A percentile compares a stretch with the other conserved stretches of the same genome.
These are phyloP conservation scores for Farysia itapuensis DNA, from an alignment of 1,284 basidiomycete species.

Conservation along the genomic window DNA sequence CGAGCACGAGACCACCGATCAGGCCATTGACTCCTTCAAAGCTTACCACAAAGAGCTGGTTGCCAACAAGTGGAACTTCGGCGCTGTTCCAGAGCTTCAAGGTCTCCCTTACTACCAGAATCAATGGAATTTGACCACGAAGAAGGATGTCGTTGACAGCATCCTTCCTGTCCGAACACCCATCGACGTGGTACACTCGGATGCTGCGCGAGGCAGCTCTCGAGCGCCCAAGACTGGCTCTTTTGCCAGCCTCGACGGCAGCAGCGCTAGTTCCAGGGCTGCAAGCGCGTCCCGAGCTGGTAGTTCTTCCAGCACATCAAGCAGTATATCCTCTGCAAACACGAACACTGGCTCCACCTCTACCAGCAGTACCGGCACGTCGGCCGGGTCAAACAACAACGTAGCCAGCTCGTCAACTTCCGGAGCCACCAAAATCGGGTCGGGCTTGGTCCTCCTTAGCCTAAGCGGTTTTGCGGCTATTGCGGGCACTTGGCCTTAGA, in stretches of 20 bases:
- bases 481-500: too few species aligned
- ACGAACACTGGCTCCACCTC: background rate
- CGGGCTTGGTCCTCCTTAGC: too few species aligned
- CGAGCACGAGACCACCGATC: constrained; percentile 52
- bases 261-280: constrained; percentile 7
- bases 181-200: constrained; percentile 35
- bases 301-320: constrained; percentile 1
- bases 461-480: too few species aligned
- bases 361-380: too few species aligned
- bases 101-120: constrained; percentile 51
- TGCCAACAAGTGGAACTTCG: constrained; percentile 33
- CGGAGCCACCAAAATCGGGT: too few species aligned
- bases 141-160: constrained; percentile 20
- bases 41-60: constrained; percentile 25
- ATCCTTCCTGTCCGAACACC: constrained; percentile 31
- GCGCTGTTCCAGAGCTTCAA: constrained; percentile 38
- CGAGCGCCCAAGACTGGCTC: constrained; percentile 29
- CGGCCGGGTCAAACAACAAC: too few species aligned
- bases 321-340: background rate
- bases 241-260: constrained; percentile 25
- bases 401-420: too few species aligned
- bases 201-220: constrained; percentile 18
- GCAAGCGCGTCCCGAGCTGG: constrained; percentile 7
- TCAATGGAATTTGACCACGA: constrained; percentile 36
- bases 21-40: constrained; percentile 46